Evolutionary conservation across 768 basidiomycete genomes (phyloP), one percentile per base, ranked within the genome.

Genomic region (Suillus discolor): DNA sequence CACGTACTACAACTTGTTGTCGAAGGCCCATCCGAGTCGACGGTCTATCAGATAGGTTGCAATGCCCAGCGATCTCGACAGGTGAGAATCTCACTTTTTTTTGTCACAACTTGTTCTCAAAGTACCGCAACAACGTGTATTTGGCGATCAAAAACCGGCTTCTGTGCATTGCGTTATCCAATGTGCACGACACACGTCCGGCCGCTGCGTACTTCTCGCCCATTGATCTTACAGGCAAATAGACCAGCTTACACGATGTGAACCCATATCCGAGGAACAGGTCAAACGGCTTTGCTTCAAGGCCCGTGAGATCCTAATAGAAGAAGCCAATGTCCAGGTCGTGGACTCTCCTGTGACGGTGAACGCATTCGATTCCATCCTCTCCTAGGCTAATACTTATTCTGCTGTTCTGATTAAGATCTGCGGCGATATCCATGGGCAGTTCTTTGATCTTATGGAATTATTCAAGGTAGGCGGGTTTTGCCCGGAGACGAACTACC

Each of bases 261-360:
- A 97, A 72, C 92, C 92, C 65, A 96, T 99, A 72, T 93, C 95
- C 34, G 97, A 99, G 78, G 92, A 94, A 66, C 90, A 97, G 71
- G 97, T 99, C 69, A 98, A 97, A 75, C 85, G 92, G 70, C 85
- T 99, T 9, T 99, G 97, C 79, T 82, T 96, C 71, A 98, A 97
- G 75, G 97, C 97, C 31, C 86, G 96, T 65, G 97, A 99, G 80
- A 96, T 98, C 64, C 82, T 98, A 39, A 94, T 98, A 71, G 97
- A 99, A 79, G 97, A 99, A 79, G 97, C 92, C 3, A 99, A 99
- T 75, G 96, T 99, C 1, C 96, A 98, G 76, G 87, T 90, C 69
- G 92, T 99, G 41, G 96, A 98, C 80, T 90, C 95, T 54, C 97
- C 97, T 16, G 96, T 98, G 16, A 98, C 97, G 71, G 96, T 90